Evolutionary conservation across 257 asterid species (phyloP), one percentile per base, ranked within the genome.

Genomic region (Solanum clarkiae): DNA sequence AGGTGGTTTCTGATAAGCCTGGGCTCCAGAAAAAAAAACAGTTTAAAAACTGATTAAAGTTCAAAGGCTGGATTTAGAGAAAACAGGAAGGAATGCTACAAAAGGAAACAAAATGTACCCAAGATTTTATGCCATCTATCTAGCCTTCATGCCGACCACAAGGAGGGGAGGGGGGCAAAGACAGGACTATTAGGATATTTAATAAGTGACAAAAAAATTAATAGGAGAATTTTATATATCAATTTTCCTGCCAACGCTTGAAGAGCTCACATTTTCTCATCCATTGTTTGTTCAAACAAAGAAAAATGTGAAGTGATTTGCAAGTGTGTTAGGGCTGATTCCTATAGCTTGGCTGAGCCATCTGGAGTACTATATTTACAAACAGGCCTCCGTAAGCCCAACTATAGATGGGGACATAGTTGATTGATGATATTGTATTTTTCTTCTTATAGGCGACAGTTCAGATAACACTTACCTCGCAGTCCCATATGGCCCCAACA

Each of bases 401-500:
- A 20, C 9, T 79, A 16, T 54, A 79, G 83, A 53, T 29, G 54
- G 65, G 60, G 66, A 65, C 18, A 79, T 29, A 79, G 66, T 6
- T 29, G 83, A 79, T 53, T 17, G 63, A 49, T 77, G 47, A 51
- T 29, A 1, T 79, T 17, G 26, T 29, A 15, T 53, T 79, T 79
- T 29, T 53, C 49, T 26, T 29, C 60, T 77, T 79, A 75, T 49
- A 16, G 44, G 36, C 10, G 17, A 83, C 13, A 70, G 44, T 68
- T 68, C 32, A 83, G 80, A 71, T 29, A 71, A 83, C 86, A 89
- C 90, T 88, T 89, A 95, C 96, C 95, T 93, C 93, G 81, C 87
- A 88, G 49, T 94, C 90, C 84, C 91, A 90, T 86, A 92, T 91
- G 42, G 95, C 92, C 68, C 94, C 98, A 54, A 96, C 74, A 91